A percentile compares a stretch with the other conserved stretches of the same genome.
Conservation (phyloP, 2,329 filamentous ascomycete species). For the Pseudogymnoascus sp. region DNA sequence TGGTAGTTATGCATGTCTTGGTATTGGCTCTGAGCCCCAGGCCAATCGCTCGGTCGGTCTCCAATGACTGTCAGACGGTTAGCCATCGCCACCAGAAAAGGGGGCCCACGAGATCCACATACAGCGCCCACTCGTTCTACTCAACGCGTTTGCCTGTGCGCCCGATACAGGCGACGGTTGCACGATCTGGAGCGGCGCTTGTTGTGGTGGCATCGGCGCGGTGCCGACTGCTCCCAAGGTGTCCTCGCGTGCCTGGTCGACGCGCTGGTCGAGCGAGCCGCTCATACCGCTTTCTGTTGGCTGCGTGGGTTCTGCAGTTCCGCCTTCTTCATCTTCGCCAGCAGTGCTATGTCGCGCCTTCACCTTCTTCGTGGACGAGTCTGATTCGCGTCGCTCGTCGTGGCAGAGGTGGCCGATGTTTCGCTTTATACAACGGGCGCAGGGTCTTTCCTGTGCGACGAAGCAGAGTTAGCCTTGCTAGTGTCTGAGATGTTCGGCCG, state of each 20-base stretch:
- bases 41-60: conserved; percentile 69
- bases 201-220: conserved; percentile 30
- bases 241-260: conserved; percentile 38
- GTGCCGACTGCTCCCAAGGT: conserved; percentile 29
- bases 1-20: conserved; percentile 93
- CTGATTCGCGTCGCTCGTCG: conserved; percentile 85
- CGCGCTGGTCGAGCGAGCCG: conserved; percentile 46
- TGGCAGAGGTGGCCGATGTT: conserved; percentile 98
- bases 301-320: conserved; percentile 42
- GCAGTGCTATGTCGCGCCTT: conserved; percentile 56
- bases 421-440: conserved; percentile 94
- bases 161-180: conserved; percentile 63
- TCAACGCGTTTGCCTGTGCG: conserved; percentile 52
- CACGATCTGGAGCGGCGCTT: conserved; percentile 56
- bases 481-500: conserved; percentile 23
- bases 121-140: conserved; percentile 65
- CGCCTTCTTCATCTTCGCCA: conserved; percentile 52
- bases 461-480: conserved; percentile 23
- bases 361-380: conserved; percentile 58
- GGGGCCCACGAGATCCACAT: conserved; percentile 34
- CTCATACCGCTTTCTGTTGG: conserved; percentile 38
- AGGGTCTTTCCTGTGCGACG: conserved; percentile 71
- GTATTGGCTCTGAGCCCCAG: conserved; percentile 65
- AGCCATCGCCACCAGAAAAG: conserved; percentile 22
- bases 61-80: conserved; percentile 52